phyloP scores from a whole-genome alignment of 2,329 filamentous ascomycete species.

The Sporothrix pseudoabietina region DNA sequence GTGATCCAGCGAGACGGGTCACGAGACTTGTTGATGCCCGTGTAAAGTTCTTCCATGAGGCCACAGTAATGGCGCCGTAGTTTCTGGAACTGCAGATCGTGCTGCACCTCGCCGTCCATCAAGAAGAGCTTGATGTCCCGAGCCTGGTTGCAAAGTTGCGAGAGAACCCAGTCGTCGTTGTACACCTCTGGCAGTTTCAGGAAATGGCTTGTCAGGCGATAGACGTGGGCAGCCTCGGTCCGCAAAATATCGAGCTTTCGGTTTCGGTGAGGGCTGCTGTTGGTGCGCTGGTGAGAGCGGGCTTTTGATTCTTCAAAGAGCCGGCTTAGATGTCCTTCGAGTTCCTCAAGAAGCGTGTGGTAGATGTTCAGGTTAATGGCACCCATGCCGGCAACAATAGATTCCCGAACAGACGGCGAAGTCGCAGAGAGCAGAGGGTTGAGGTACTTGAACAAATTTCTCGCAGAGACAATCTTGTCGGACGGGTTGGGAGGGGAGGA shows the following conservation, averaged over 20 bases:
- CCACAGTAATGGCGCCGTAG: slow-evolving; percentile 92
- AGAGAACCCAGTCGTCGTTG: slow-evolving; percentile 86
- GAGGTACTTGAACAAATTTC: slow-evolving; percentile 86
- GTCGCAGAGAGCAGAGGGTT: slow-evolving; percentile 83
- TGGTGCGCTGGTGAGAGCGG: slow-evolving; percentile 81
- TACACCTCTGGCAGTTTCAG: slow-evolving; percentile 76
- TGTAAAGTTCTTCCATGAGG: slow-evolving; percentile 87
- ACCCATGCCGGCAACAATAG: slow-evolving; percentile 87
- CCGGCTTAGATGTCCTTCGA: slow-evolving; percentile 81
- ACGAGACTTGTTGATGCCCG: slow-evolving; percentile 81
- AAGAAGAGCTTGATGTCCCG: slow-evolving; percentile 92
- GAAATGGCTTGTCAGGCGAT: slow-evolving; percentile 90
- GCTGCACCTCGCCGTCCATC: slow-evolving; percentile 91
- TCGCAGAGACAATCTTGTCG: slow-evolving; percentile 82
- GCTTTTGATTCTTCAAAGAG: slow-evolving; percentile 88
- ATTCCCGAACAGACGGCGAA: slow-evolving; percentile 79
- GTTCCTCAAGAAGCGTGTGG: slow-evolving; percentile 81
- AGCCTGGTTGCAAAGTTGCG: slow-evolving; percentile 84
- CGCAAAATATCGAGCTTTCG: slow-evolving; percentile 82
- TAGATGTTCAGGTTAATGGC: slow-evolving; percentile 96
- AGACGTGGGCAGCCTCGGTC: slow-evolving; percentile 94
- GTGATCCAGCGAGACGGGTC: slow-evolving; percentile 94
- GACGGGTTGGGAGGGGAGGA: slow-evolving; percentile 53
- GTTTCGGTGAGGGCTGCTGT: slow-evolving; percentile 79
- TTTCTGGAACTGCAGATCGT: slow-evolving; percentile 91